Evolutionary conservation across 148 eudicot species (phyloP), one percentile per base, ranked within the genome.

Genomic region (Limonium bicolor): DNA sequence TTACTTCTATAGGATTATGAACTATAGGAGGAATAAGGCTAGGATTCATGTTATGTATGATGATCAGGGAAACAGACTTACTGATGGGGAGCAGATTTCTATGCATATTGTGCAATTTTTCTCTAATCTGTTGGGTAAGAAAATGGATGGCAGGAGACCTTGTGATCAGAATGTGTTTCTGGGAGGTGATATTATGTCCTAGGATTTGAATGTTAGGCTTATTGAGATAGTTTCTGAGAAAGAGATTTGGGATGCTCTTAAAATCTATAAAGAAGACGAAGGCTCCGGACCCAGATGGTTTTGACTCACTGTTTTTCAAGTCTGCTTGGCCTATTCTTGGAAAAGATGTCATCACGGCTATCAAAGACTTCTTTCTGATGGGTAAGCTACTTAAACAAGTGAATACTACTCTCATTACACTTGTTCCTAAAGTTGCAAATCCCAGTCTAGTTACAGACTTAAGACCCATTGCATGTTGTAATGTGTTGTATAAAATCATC

Each of bases 101-200:
- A n/a, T n/a, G n/a, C n/a, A n/a, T n/a, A n/a, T n/a, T n/a, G n/a
- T n/a, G n/a, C n/a, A n/a, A n/a, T n/a, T n/a, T n/a, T n/a, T n/a
- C n/a, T n/a, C n/a, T n/a, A n/a, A n/a, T n/a, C n/a, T n/a, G n/a
- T n/a, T n/a, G n/a, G n/a, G n/a, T n/a, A n/a, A n/a, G n/a, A n/a
- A n/a, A n/a, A n/a, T n/a, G n/a, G n/a, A n/a, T n/a, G n/a, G n/a
- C n/a, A n/a, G n/a, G n/a, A n/a, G n/a, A n/a, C n/a, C n/a, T n/a
- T n/a, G n/a, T n/a, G n/a, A n/a, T n/a, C n/a, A n/a, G n/a, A n/a
- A n/a, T 2, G 7, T 2, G 4, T 48, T 31, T 25, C 38, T 30
- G 52, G 52, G 24, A 48, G 39, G 52, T 48, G 52, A 48, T 19
- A 30, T 39, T 30, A 31, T 48, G 20, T 25, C 18, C 14, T 20